phyloP scores from a whole-genome alignment of 1,139 yeast genomes.

The Yamadazyma buinensis region DNA sequence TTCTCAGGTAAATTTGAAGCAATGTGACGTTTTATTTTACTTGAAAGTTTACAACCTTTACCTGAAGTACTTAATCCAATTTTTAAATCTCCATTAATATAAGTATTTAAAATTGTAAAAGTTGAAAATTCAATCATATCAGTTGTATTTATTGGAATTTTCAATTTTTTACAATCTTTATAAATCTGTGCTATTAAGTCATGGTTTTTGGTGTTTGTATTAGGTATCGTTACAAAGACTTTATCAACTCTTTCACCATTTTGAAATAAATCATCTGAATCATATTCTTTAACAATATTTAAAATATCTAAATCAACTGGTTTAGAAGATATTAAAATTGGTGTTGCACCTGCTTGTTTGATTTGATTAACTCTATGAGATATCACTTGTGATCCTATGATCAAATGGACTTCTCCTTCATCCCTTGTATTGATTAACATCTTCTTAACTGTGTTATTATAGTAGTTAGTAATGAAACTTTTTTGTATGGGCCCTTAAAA shows the following conservation, averaged over 20 bases:
- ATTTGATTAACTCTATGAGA: conserved; percentile 49
- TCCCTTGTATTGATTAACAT: conserved; percentile 6
- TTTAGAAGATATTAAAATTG: conserved; percentile 41
- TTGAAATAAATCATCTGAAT: conserved; percentile 30
- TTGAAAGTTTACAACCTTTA: conserved; percentile 85
- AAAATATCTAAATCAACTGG: conserved; percentile 1
- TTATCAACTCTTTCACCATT: conserved; percentile 75
- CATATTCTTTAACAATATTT: conserved; percentile 22
- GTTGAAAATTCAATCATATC: conserved; percentile 72
- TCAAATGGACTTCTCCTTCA: conserved; percentile 49
- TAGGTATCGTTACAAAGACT: conserved; percentile 57
- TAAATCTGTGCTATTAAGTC: conserved; percentile 28
- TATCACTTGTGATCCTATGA: conserved; percentile 45
- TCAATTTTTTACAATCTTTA: conserved; percentile 47
- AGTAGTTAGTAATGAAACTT: too few species aligned
- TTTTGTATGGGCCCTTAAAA: too few species aligned
- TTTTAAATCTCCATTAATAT: conserved; percentile 70
- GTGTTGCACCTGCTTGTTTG: conserved; percentile 54
- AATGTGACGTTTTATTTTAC: conserved; percentile 73
- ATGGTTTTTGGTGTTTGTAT: neutral
- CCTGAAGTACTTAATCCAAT: conserved; percentile 85
- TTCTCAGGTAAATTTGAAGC: conserved; percentile 63
- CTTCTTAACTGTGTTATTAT: too few species aligned
- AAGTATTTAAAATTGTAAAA: conserved; percentile 73
- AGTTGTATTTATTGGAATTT: conserved; percentile 81